Evolutionary conservation across 129 eudicot genomes (phyloP), one percentile per base, ranked within the genome.

Genomic region (Pulicaria dysenterica): DNA sequence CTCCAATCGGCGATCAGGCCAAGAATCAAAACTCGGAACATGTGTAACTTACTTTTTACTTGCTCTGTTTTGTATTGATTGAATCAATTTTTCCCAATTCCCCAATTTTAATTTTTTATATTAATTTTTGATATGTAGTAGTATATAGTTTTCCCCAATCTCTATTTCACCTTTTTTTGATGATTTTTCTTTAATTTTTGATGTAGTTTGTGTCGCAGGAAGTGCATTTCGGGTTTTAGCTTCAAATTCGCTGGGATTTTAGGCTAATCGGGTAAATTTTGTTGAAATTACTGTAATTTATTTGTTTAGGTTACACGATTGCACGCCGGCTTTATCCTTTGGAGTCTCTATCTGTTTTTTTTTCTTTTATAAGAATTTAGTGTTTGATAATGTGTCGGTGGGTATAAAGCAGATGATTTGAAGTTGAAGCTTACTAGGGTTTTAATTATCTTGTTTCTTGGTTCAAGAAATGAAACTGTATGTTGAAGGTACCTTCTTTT

Each of bases 181-280:
- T 75, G 49, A 3, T 11, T 47, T 67, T 16, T 58, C 6, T 15
- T 13, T n/a, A 6, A 4, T 54, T 71, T 71, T 64, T 45, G 17
- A 38, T 64, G 13, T 53, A 39, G 54, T 40, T 63, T 5, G 44
- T 78, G 60, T 10, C 38, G 39, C 47, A 55, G 73, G 62, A 72
- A 39, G 69, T 56, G 63, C 83, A 79, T 79, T 72, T 79, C 58
- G 73, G 67, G n/a, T 10, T 16, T 54, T 56, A 44, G 63, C 40
- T 72, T 67, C 46, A 48, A 55, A 73, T 37, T 72, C 72, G 41
- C 13, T 62, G 19, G 5, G 73, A 19, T 79, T 72, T 58, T 72
- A 51, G 42, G 17, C 77, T 79, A 57, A 46, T 64, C 34, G 37
- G 78, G 78, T 78, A 64, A 36, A 11, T 36, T 51, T 36, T 54